Base-by-base conservation (phyloP, 2,329 filamentous ascomycete genomes). In the Aspergillus texensis region DNA sequence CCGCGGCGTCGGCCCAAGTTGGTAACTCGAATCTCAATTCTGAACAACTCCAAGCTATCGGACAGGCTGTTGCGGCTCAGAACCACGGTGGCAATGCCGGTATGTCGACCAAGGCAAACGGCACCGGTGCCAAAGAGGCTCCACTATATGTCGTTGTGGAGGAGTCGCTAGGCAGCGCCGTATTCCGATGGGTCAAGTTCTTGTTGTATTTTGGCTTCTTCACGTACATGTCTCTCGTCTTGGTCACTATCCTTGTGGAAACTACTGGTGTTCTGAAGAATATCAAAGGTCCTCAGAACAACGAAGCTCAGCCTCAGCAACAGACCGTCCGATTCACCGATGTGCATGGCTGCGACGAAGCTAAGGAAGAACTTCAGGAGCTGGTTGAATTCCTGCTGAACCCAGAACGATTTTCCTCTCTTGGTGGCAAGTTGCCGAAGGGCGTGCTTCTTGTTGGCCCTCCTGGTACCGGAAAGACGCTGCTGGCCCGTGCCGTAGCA, bases 101-200 rank as follows among this genome's bases (percentile, higher is more conserved):
- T 60, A 79, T 83, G 53, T 80, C 80, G 61, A 74, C 73, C 62
- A 80, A 80, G 64, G 77, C 78, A 34, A 73, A 74, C 53, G 88
- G 89, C 45, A 88, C 87, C 56, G 93, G 93, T 39, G 86, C 85
- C 32, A 96, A 94, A 79, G 89, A 90, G 43, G 88, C 91, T 54
- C 94, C 94, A n/a, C 86, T 99, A 32, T 94, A 98, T 74, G 95
- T 99, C 48, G 91, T 98, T 14, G 93, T 99, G 6, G 94, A 98
- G 72, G 95, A 99, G 78, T 93, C 92, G 19, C 84, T 91, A 58
- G 89, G 91, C 61, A 89, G 87, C 67, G 85, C 86, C 36, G 84
- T 97, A 65, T 97, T 97, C 80, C 92, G 93, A 75, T 97, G 93
- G 94, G 82, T 94, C 78, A 96, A 93, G 77, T 97, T 97, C 76